A percentile compares a stretch with the other conserved stretches of the same genome.
Conservation (phyloP, 140 eudicot genomes). For the Bidens hawaiensis region DNA sequence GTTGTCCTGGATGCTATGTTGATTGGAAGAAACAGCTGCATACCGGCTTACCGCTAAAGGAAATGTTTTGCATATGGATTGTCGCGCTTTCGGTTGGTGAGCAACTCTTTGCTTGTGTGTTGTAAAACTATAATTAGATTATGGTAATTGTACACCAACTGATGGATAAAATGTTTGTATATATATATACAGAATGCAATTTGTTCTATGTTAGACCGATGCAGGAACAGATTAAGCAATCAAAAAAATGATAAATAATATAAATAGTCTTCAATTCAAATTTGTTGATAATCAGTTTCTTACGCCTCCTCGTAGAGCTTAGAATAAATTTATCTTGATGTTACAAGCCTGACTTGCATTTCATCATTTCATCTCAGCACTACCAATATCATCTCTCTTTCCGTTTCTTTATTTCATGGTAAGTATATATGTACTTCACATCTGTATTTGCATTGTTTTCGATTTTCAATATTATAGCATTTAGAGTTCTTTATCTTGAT, state of each 20-base stretch:
- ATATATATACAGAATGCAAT: no score
- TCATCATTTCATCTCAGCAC: background rate
- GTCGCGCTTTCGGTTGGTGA: constrained; percentile 49
- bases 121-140: no score
- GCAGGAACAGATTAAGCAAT: no score
- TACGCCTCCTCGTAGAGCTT: no score
- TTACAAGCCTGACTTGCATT: background rate
- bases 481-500: background rate
- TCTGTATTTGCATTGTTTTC: background rate
- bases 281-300: no score
- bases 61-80: constrained; percentile 49
- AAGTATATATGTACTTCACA: background rate
- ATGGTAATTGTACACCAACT: no score
- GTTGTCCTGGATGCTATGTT: constrained; percentile 70
- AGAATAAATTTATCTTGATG: background rate
- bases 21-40: constrained; percentile 39
- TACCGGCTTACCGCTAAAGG: constrained; percentile 49
- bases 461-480: background rate
- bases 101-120: no score
- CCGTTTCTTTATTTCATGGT: background rate
- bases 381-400: background rate
- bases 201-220: no score
- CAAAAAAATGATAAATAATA: no score
- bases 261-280: no score
- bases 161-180: no score